Percentiles rank a stretch among this genome's conserved stretches.
phyloP scores from a whole-genome alignment of 768 basidiomycete species.

The Tylopilus sp. region DNA sequence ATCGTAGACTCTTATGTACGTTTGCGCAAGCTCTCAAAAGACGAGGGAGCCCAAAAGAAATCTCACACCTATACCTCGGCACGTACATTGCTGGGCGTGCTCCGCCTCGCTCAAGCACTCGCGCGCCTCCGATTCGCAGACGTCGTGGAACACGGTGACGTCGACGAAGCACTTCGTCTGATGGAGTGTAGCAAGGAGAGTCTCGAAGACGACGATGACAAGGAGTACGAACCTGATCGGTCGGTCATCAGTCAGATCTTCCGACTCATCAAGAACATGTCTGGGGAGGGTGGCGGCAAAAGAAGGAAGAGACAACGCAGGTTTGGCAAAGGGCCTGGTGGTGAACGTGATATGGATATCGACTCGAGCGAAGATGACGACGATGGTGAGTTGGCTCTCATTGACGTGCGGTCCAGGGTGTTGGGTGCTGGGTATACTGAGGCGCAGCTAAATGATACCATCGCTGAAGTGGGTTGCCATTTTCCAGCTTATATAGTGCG shows the following conservation, averaged over 20 bases:
- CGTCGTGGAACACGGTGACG: conserved; percentile 78
- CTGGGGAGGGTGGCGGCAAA: conserved; percentile 39
- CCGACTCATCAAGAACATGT: conserved; percentile 88
- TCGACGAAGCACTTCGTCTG: conserved; percentile 93
- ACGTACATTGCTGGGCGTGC: conserved; percentile 89
- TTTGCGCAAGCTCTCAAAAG: conserved; percentile 88
- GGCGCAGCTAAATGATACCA: conserved; percentile 82
- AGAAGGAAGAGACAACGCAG: conserved; percentile 45
- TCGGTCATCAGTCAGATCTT: conserved; percentile 84
- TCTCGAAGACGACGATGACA: conserved; percentile 75
- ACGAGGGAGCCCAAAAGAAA: conserved; percentile 84
- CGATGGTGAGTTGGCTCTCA: conserved; percentile 72
- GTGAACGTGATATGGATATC: conserved; percentile 66
- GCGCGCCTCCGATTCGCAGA: conserved; percentile 87
- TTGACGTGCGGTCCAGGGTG: conserved; percentile 85
- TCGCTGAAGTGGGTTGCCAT: conserved; percentile 58
- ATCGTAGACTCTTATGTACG: conserved; percentile 95
- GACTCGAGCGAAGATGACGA: conserved; percentile 69
- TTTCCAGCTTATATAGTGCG: neutral
- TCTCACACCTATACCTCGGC: conserved; percentile 94
- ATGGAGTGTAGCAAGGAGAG: conserved; percentile 98
- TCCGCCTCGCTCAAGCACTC: conserved; percentile 92
- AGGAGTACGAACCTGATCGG: conserved; percentile 67
- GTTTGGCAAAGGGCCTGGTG: conserved; percentile 64
- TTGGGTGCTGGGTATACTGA: conserved; percentile 89